Percentiles rank a stretch among this genome's conserved stretches.
These are phyloP conservation scores for Paspalum vaginatum DNA, from an alignment of 176 grass and related monocot species.

Conservation along the genomic window DNA sequence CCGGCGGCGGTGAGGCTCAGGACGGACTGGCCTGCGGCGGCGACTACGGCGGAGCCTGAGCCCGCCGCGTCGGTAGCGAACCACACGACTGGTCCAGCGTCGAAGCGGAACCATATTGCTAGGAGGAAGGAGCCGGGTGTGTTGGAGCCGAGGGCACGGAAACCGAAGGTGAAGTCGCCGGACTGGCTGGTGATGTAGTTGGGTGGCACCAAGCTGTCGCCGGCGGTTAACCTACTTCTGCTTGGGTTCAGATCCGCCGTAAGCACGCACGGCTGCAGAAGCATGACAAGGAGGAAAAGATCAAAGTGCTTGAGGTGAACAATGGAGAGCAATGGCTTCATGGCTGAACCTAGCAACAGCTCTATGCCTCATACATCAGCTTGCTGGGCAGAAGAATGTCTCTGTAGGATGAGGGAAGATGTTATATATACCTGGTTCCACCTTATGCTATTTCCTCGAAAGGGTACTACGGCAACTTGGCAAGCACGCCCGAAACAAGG, in stretches of 20 bases:
- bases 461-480: too few relatives aligned
- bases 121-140: constrained; percentile 22
- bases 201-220: neutral
- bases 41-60: neutral
- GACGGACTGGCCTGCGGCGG: neutral
- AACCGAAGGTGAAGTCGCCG: constrained; percentile 26
- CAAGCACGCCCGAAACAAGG: too few relatives aligned
- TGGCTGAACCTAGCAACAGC: neutral
- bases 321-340: neutral
- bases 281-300: neutral
- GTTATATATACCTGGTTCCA: too few relatives aligned
- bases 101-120: constrained; percentile 25
- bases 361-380: neutral
- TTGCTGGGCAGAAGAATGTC: neutral
- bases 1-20: neutral
- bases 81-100: neutral
- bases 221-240: neutral
- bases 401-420: neutral
- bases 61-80: neutral
- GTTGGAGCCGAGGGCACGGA: constrained; percentile 20
- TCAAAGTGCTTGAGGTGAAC: neutral
- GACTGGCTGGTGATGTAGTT: constrained; percentile 30
- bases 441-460: too few relatives aligned
- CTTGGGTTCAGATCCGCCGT: neutral
- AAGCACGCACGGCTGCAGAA: neutral